Conservation (phyloP, 1,284 basidiomycete genomes). For the Pisolithus thermaeus region DNA sequence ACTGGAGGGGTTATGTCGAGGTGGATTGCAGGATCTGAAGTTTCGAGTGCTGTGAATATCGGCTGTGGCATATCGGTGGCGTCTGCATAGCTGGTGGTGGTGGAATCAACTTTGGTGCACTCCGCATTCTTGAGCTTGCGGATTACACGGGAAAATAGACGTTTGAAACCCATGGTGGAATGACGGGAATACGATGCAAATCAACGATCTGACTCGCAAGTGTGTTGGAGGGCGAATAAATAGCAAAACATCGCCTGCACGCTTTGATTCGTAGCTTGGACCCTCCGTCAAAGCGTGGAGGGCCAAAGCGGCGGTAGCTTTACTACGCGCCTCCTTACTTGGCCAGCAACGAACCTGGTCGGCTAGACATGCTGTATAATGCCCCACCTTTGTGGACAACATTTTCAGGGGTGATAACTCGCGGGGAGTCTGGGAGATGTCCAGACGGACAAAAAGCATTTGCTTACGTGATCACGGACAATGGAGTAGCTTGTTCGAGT, state of each 20-base stretch:
- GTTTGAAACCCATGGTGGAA: constrained; percentile 2
- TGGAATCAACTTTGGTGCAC: background rate
- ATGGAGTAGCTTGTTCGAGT: background rate
- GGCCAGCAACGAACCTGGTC: background rate
- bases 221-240: background rate
- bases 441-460: background rate
- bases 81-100: background rate
- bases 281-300: background rate
- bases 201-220: no score
- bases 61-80: background rate
- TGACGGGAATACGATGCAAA: no score
- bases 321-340: background rate
- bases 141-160: constrained; percentile 3
- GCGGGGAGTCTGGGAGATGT: background rate
- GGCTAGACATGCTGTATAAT: background rate
- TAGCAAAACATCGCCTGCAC: background rate
- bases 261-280: background rate
- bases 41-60: background rate
- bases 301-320: background rate
- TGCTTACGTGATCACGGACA: constrained; percentile 1
- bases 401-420: background rate
- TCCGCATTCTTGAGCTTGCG: background rate
- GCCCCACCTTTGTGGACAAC: no score
- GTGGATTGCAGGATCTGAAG: background rate
- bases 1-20: background rate